Evolutionary conservation across 495 filamentous ascomycete genomes (phyloP), one percentile per base, ranked within the genome.

Genomic region (Bryoglossum gracile): DNA sequence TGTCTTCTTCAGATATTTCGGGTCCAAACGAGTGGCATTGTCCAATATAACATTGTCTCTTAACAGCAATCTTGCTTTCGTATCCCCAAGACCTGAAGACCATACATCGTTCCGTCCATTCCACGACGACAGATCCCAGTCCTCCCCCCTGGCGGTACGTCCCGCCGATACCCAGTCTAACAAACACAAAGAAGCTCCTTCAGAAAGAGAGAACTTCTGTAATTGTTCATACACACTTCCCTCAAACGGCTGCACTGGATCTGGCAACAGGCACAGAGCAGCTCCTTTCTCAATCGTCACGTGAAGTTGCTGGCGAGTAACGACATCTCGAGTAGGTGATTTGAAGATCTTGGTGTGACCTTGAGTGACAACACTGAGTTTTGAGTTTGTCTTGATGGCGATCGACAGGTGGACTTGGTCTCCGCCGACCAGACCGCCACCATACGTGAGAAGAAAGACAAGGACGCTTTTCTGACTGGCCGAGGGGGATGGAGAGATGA

Each of bases 341-440:
- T 87, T 88, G 77, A 94, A 98, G 62, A 98, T 81, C 68, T 96
- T 97, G 37, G 92, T 97, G 70, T 86, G 86, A 30, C 92, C 92
- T 69, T 97, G 92, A 0, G 92, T 97, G 32, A 89, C 86, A 16
- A 96, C 77, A 34, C 84, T 82, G 30, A 98, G 76, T 49, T 82
- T 81, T 0, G 87, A 82, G 4, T 63, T 59, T 0, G 72, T 56
- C 16, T 80, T 78, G 18, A 95, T 69, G 3, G 75, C 73, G 40
- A 96, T 67, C 17, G 64, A 65, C 43, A 98, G 81, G 52, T 82
- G 69, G 57, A 96, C 83, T 49, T 76, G 68, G 65, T 98, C 92
- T 24, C 87, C 86, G 4, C 83, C 84, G 13, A 98, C 84, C 11
- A 98, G 79, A 2, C 92, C 92, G 36, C 92, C 92, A 48, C 92